phyloP scores from a whole-genome alignment of 495 filamentous ascomycete genomes.

The Aspergillus bridgeri region DNA sequence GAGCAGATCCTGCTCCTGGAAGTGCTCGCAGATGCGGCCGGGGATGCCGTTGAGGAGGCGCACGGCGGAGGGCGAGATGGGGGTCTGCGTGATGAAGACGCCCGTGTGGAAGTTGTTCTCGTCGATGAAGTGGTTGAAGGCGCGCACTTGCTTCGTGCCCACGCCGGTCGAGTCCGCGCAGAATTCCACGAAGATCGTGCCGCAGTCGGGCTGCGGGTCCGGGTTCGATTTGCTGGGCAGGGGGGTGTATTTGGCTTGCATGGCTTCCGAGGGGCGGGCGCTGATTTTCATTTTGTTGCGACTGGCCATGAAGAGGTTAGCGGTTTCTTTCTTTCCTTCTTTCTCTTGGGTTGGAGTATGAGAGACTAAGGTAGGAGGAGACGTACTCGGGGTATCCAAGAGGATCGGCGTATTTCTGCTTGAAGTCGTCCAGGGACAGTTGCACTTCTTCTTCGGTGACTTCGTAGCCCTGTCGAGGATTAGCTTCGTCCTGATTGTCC shows the following conservation, averaged over 20 bases:
- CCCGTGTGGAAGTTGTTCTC: constrained; percentile 79
- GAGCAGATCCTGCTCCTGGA: constrained; percentile 90
- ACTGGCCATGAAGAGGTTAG: constrained; percentile 46
- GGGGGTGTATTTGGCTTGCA: constrained; percentile 78
- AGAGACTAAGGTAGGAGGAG: neutral
- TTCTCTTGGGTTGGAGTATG: neutral
- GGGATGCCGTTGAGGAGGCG: constrained; percentile 71
- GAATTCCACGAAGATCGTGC: constrained; percentile 93
- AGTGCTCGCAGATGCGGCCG: constrained; percentile 79
- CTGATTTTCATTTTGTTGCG: constrained; percentile 82
- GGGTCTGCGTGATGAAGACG: constrained; percentile 78
- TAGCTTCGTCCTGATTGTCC: constrained; percentile 9
- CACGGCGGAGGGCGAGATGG: constrained; percentile 74
- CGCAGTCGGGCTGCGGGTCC: constrained; percentile 66
- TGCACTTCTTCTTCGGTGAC: constrained; percentile 83
- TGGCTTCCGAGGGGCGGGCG: constrained; percentile 72
- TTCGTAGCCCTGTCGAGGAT: constrained; percentile 75
- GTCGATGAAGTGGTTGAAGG: constrained; percentile 77
- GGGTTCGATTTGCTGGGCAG: constrained; percentile 61
- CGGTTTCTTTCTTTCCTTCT: constrained; percentile 10
- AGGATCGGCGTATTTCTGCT: constrained; percentile 56
- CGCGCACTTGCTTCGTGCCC: constrained; percentile 86
- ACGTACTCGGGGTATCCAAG: constrained; percentile 71
- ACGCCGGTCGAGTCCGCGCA: constrained; percentile 63
- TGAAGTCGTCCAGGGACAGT: constrained; percentile 76